Evolutionary conservation across 805 yeast species (phyloP).

Genomic region (Candida anglica): DNA sequence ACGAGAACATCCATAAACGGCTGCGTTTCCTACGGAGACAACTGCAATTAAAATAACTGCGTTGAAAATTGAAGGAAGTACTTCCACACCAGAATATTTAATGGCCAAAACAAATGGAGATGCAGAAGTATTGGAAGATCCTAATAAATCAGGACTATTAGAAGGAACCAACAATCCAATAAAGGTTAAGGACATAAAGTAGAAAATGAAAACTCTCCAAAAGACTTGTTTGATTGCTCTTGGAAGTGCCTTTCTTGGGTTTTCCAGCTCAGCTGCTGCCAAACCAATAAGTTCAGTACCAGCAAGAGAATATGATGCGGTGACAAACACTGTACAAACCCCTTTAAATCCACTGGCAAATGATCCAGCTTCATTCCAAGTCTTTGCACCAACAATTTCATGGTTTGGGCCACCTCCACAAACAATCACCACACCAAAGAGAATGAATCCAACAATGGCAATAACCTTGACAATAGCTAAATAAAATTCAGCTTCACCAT

Average conservation of each 20-base stretch:
- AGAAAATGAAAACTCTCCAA: constrained; percentile 40
- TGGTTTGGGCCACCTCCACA: constrained; percentile 38
- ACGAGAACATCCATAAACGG: constrained; percentile 72
- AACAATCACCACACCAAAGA: constrained; percentile 30
- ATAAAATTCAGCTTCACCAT: constrained; percentile 33
- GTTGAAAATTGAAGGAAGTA: constrained; percentile 69
- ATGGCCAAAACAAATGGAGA: constrained; percentile 79
- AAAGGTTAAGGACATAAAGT: constrained; percentile 27
- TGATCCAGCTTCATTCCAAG: constrained; percentile 31
- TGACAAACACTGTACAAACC: constrained; percentile 32
- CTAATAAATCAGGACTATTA: constrained; percentile 41
- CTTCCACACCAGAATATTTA: constrained; percentile 54
- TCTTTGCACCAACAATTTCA: constrained; percentile 29
- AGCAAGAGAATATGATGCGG: constrained; percentile 34
- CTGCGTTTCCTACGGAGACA: constrained; percentile 72
- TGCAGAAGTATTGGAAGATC: constrained; percentile 48
- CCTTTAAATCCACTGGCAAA: constrained; percentile 37
- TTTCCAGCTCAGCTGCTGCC: constrained; percentile 35
- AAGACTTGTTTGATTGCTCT: constrained; percentile 41
- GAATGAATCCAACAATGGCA: constrained; percentile 34
- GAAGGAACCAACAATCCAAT: constrained; percentile 48
- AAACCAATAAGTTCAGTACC: constrained; percentile 37
- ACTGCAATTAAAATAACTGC: constrained; percentile 72
- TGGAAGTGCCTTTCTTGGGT: constrained; percentile 37
- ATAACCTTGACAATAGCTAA: constrained; percentile 28